These are phyloP conservation scores for Vaucheria bursata DNA, from an alignment of 352 stramenopile species.

Conservation along the genomic window DNA sequence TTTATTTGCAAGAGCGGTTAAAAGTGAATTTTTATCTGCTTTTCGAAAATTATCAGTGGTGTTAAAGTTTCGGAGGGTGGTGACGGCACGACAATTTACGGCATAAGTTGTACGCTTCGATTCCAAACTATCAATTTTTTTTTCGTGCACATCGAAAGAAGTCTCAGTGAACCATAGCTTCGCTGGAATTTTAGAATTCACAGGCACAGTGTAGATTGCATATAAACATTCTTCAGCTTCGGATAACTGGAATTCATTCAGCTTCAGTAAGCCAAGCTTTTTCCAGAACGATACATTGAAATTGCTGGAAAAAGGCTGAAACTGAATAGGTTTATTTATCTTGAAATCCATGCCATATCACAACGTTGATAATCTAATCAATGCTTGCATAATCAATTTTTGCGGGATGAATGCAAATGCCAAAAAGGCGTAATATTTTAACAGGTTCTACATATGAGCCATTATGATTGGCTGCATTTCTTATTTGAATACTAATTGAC, in stretches of 20 bases:
- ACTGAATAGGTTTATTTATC: no score
- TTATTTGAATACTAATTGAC: no score
- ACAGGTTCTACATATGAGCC: no score
- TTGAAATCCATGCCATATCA: no score
- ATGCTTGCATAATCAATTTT: no score
- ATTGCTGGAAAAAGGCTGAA: conserved; percentile 42
- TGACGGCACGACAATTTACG: conserved; percentile 32
- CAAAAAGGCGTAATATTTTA: no score
- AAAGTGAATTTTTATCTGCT: conserved; percentile 30
- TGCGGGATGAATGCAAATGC: no score
- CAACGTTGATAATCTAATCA: no score
- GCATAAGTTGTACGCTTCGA: background rate
- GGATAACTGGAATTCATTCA: conserved; percentile 38
- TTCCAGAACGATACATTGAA: conserved; percentile 44
- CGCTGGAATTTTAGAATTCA: conserved; percentile 1
- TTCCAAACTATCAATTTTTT: background rate
- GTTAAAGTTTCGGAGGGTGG: conserved; percentile 45
- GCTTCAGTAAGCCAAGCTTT: conserved; percentile 33
- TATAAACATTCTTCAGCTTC: conserved; percentile 28
- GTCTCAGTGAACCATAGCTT: background rate
- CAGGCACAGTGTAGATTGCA: conserved; percentile 7
- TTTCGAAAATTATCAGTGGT: conserved; percentile 40
- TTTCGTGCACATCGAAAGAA: conserved; percentile 6
- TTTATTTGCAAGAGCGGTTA: conserved; percentile 20
- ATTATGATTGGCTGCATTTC: no score